Evolutionary conservation across 2,329 filamentous ascomycete genomes (phyloP).

Genomic region (Neopestalotiopsis sp.): DNA sequence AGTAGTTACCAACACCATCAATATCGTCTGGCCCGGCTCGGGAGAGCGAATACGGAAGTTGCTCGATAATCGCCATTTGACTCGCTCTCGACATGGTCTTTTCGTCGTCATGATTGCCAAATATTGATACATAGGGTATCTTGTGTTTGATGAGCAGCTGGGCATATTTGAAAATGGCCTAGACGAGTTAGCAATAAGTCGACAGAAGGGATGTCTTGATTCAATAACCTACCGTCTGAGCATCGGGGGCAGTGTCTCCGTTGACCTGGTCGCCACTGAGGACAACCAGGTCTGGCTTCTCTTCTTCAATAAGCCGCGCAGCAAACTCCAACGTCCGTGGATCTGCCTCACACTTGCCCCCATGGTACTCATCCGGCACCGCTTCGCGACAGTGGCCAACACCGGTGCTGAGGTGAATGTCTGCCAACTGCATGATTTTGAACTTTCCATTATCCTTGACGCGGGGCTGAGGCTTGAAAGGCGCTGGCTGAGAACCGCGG

Average conservation of each 20-base stretch:
- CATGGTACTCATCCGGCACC: constrained; percentile 74
- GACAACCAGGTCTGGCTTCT: constrained; percentile 91
- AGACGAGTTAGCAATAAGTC: constrained; percentile 8
- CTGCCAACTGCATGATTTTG: constrained; percentile 96
- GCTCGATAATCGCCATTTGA: constrained; percentile 86
- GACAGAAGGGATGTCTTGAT: neutral
- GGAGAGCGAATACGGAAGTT: constrained; percentile 89
- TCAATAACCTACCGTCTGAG: constrained; percentile 71
- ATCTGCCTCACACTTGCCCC: constrained; percentile 87
- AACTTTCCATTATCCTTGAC: constrained; percentile 91
- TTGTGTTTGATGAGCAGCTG: constrained; percentile 83
- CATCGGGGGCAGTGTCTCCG: constrained; percentile 88
- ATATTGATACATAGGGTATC: constrained; percentile 92
- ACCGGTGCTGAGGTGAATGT: constrained; percentile 91
- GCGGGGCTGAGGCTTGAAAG: constrained; percentile 73
- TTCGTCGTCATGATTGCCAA: constrained; percentile 98
- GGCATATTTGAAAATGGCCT: constrained; percentile 93
- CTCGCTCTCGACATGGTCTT: constrained; percentile 72
- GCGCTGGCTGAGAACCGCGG: constrained; percentile 69
- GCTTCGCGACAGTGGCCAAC: constrained; percentile 85
- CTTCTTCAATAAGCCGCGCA: constrained; percentile 81
- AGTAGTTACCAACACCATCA: constrained; percentile 94
- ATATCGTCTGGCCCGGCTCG: constrained; percentile 80
- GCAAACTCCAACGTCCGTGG: constrained; percentile 91
- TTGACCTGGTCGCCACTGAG: constrained; percentile 95